These are phyloP conservation scores for Triangularia setosa DNA, from an alignment of 2,329 filamentous ascomycete species.

Conservation along the genomic window DNA sequence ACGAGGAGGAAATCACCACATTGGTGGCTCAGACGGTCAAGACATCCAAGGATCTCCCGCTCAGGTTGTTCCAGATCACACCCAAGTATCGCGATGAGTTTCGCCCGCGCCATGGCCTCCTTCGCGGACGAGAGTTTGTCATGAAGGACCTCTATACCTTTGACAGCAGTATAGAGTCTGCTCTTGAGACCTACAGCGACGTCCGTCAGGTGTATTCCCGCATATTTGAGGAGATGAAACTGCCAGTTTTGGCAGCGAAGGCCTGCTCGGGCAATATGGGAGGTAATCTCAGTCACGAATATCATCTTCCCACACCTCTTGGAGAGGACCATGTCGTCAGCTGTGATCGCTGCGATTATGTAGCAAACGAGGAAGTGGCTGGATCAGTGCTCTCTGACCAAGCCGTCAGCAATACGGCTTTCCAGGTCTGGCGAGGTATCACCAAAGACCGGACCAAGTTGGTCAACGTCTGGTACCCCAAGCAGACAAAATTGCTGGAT, in stretches of 20 bases:
- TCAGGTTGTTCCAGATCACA: conserved; percentile 87
- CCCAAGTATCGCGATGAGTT: conserved; percentile 94
- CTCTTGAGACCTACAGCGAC: conserved; percentile 72
- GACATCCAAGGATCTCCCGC: conserved; percentile 81
- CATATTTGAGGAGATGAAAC: conserved; percentile 76
- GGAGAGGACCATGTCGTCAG: conserved; percentile 83
- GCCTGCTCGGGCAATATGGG: conserved; percentile 97
- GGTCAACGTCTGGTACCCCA: conserved; percentile 66
- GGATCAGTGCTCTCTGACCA: conserved; percentile 28
- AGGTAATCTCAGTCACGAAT: conserved; percentile 89
- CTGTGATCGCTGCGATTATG: conserved; percentile 69
- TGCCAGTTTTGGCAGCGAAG: conserved; percentile 80
- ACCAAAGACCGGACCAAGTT: conserved; percentile 64
- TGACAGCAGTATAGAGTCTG: conserved; percentile 63
- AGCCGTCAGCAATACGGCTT: neutral
- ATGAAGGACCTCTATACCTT: conserved; percentile 99
- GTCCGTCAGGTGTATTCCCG: conserved; percentile 70
- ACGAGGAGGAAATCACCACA: conserved; percentile 92
- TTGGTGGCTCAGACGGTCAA: conserved; percentile 69
- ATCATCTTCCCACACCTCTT: conserved; percentile 73
- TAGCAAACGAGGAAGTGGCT: conserved; percentile 86
- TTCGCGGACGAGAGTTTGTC: conserved; percentile 84
- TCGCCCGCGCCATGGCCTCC: conserved; percentile 79
- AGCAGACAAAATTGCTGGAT: conserved; percentile 15
- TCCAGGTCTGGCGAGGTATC: conserved; percentile 58